Evolutionary conservation across 495 filamentous ascomycete species (phyloP).

Genomic region (Entonaema liquescens): DNA sequence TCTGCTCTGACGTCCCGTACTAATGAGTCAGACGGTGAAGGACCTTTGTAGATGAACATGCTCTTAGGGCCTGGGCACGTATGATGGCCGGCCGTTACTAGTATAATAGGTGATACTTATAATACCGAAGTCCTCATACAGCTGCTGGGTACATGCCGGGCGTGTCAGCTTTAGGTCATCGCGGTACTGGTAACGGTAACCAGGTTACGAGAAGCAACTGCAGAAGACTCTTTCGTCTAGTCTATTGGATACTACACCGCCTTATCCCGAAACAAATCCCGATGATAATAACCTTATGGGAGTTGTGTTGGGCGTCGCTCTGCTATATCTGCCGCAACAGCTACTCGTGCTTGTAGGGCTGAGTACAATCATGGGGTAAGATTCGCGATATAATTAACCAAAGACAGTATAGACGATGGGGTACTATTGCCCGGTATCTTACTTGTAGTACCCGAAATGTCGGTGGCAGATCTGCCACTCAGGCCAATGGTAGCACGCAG

Average conservation of each 20-base stretch:
- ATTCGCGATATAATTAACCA: background rate
- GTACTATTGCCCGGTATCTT: background rate
- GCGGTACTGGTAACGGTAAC: background rate
- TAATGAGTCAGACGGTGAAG: constrained; percentile 30
- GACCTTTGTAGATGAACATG: background rate
- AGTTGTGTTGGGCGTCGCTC: background rate
- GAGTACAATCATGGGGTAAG: background rate
- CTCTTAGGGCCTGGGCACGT: background rate
- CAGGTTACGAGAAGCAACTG: background rate
- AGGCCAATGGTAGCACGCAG: constrained; percentile 7
- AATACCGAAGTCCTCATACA: background rate
- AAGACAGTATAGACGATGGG: background rate
- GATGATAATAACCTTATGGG: background rate
- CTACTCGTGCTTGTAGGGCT: background rate
- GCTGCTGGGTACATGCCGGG: background rate
- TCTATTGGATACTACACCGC: constrained; percentile 11
- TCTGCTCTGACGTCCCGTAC: constrained; percentile 1
- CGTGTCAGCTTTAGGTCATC: background rate
- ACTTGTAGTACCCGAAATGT: constrained; percentile 6
- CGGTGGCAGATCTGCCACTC: constrained; percentile 8
- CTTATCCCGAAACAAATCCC: background rate
- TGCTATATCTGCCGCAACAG: background rate
- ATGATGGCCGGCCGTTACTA: background rate
- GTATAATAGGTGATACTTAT: background rate
- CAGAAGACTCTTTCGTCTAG: background rate